Conservation (phyloP, 495 filamentous ascomycete genomes). For the Echria macrotheca region DNA sequence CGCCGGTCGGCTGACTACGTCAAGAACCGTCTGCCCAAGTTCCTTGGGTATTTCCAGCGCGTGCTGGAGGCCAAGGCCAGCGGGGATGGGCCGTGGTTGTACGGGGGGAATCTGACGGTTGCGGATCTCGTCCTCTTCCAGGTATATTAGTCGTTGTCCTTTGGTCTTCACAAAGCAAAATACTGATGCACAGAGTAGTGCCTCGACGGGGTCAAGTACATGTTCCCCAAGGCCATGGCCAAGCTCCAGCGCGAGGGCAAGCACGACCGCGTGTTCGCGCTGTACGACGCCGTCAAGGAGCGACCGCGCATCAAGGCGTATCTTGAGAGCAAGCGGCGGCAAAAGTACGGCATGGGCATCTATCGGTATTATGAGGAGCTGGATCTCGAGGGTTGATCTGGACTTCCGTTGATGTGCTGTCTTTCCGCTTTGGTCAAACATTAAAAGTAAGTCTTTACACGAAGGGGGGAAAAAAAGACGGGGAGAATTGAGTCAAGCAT, state of each 20-base stretch:
- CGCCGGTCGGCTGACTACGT: conserved; percentile 47
- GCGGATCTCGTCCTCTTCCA: conserved; percentile 68
- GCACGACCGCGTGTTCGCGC: conserved; percentile 46
- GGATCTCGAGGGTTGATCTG: conserved; percentile 34
- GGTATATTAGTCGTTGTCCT: conserved; percentile 26
- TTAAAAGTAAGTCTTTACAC: no score
- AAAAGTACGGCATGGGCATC: conserved; percentile 50
- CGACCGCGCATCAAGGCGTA: conserved; percentile 53
- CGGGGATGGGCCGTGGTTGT: conserved; percentile 52
- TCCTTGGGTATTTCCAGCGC: conserved; percentile 57
- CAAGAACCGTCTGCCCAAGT: conserved; percentile 58
- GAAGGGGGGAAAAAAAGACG: no score
- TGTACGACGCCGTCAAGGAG: conserved; percentile 51
- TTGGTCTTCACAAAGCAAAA: no score
- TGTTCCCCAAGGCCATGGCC: conserved; percentile 56
- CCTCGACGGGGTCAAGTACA: conserved; percentile 48
- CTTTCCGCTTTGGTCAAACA: no score
- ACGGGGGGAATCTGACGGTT: conserved; percentile 53
- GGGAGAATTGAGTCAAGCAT: no score
- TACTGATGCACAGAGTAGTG: no score
- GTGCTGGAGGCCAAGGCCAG: conserved; percentile 52
- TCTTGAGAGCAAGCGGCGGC: conserved; percentile 51
- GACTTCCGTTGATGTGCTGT: no score
- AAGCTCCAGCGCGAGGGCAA: conserved; percentile 42
- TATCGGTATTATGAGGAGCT: conserved; percentile 61